Evolutionary conservation across 2,329 filamentous ascomycete species (phyloP).

Genomic region (Fusarium paranaense): DNA sequence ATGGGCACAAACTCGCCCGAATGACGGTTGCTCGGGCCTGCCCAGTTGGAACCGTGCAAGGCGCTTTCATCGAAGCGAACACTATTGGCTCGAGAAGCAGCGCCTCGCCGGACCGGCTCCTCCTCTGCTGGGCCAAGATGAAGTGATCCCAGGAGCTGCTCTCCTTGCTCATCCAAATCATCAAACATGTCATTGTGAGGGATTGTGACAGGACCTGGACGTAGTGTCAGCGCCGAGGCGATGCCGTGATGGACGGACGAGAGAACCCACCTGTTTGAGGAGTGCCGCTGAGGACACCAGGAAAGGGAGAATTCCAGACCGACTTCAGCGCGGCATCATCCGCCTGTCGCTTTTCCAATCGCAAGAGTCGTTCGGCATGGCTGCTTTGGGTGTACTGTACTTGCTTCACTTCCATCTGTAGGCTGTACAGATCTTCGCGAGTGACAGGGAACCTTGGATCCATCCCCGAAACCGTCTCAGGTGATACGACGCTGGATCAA

Average conservation of each 20-base stretch:
- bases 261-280: slow-evolving; percentile 81
- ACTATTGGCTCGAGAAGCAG: slow-evolving; percentile 92
- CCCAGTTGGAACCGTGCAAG: slow-evolving; percentile 87
- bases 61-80: slow-evolving; percentile 98
- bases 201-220: slow-evolving; percentile 80
- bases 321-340: slow-evolving; percentile 80
- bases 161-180: slow-evolving; percentile 88
- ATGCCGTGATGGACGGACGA: not conserved
- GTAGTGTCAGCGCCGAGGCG: slow-evolving; percentile 29
- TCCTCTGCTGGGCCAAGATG: slow-evolving; percentile 86
- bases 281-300: slow-evolving; percentile 83
- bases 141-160: slow-evolving; percentile 82
- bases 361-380: slow-evolving; percentile 71
- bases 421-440: slow-evolving; percentile 74
- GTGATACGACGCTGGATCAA: not conserved
- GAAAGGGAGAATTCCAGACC: slow-evolving; percentile 94
- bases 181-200: slow-evolving; percentile 88
- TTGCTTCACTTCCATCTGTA: slow-evolving; percentile 78
- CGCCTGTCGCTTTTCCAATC: slow-evolving; percentile 74
- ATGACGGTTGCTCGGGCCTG: slow-evolving; percentile 79
- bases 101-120: slow-evolving; percentile 84
- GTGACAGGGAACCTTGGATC: slow-evolving; percentile 70
- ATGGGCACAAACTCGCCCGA: slow-evolving; percentile 84
- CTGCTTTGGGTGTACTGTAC: slow-evolving; percentile 72
- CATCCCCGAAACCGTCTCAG: slow-evolving; percentile 60